phyloP scores from a whole-genome alignment of 164 flowering plant species.

The Kalanchoe fedtschenkoi region DNA sequence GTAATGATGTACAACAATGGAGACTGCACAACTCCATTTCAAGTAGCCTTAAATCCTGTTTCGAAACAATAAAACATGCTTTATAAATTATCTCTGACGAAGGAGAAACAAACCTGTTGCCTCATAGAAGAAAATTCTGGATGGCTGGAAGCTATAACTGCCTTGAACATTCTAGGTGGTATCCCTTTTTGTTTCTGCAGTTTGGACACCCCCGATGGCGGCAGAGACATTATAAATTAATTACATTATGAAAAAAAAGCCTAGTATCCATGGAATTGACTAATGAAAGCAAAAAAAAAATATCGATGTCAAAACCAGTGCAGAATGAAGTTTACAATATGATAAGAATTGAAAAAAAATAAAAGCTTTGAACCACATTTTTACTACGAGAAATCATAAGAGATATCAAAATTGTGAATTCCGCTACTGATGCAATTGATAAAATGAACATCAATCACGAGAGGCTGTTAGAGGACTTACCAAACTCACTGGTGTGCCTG shows the following conservation, averaged over 20 bases:
- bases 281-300: too few species aligned
- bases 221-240: conserved; percentile 1
- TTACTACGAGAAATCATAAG: neutral
- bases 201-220: conserved; percentile 5
- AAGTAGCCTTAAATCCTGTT: neutral
- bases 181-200: conserved; percentile 84
- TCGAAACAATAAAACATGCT: neutral
- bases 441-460: neutral
- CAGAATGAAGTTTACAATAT: neutral
- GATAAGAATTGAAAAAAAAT: neutral
- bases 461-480: conserved; percentile 34
- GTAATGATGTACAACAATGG: neutral
- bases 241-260: too few species aligned
- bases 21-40: neutral
- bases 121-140: conserved; percentile 86
- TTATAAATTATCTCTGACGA: neutral
- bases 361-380: neutral
- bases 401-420: neutral
- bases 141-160: conserved; percentile 82
- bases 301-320: too few species aligned
- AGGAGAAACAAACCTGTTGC: conserved; percentile 61
- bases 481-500: conserved; percentile 25
- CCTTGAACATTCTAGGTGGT: conserved; percentile 87
- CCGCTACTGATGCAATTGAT: conserved; percentile 1
- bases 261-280: too few species aligned